A percentile compares a stretch with the other conserved stretches of the same genome.
These are phyloP conservation scores for Neurospora sp. DNA, from an alignment of 495 filamentous ascomycete species.

Conservation along the genomic window DNA sequence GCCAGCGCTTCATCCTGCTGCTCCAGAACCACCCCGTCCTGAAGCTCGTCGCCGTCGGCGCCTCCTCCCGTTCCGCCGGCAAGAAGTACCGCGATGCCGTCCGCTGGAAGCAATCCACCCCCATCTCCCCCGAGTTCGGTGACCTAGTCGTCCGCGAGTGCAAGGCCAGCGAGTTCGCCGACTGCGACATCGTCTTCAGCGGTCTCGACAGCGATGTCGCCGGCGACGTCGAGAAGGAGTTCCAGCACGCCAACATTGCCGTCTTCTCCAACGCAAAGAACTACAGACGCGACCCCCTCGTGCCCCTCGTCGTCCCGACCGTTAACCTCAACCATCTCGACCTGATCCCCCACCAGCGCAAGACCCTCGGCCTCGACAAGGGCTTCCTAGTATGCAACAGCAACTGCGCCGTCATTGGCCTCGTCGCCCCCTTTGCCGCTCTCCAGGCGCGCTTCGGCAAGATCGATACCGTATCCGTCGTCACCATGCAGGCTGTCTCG, in stretches of 20 bases:
- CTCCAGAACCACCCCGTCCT: constrained; percentile 72
- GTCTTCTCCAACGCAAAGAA: constrained; percentile 90
- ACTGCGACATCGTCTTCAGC: constrained; percentile 84
- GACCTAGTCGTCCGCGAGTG: constrained; percentile 67
- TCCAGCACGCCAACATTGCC: constrained; percentile 64
- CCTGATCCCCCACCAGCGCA: constrained; percentile 66
- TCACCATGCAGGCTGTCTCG: constrained; percentile 82
- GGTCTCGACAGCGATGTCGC: constrained; percentile 80
- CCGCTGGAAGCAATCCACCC: constrained; percentile 70
- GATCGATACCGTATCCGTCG: constrained; percentile 65
- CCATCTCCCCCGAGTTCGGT: constrained; percentile 56
- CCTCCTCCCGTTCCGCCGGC: constrained; percentile 66
- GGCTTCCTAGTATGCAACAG: constrained; percentile 85
- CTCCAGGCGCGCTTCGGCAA: constrained; percentile 67
- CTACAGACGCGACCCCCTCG: constrained; percentile 69
- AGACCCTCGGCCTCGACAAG: constrained; percentile 54
- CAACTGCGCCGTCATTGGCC: constrained; percentile 82
- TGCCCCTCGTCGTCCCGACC: constrained; percentile 78
- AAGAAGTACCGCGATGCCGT: constrained; percentile 80
- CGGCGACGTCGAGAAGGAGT: constrained; percentile 72
- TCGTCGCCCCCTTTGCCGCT: constrained; percentile 82
- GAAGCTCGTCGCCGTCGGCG: constrained; percentile 65
- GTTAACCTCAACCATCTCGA: constrained; percentile 73
- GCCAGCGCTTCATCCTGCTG: constrained; percentile 76
- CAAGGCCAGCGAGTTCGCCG: constrained; percentile 60